Percentiles rank a stretch among this genome's conserved stretches.
These are phyloP conservation scores for Fusarium virguliforme DNA, from an alignment of 2,329 filamentous ascomycete genomes.

Conservation along the genomic window DNA sequence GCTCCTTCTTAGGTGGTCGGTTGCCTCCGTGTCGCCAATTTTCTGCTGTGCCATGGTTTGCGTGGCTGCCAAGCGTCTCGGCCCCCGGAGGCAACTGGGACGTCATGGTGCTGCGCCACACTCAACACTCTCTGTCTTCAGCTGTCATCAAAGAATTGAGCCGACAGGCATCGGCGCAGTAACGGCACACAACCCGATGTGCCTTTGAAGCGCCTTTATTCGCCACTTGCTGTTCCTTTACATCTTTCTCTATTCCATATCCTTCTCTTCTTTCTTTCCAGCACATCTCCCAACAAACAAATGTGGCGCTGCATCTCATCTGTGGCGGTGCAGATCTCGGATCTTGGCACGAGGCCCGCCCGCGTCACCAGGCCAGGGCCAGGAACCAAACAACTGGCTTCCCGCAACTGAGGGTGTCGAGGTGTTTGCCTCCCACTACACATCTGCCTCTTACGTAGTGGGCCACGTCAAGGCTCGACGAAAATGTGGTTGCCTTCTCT, in stretches of 20 bases:
- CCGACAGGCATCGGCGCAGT: not conserved
- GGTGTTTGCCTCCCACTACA: constrained; percentile 5
- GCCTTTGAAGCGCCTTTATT: not conserved
- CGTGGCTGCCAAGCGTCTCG: constrained; percentile 44
- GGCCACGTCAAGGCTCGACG: constrained; percentile 10
- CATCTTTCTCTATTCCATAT: not conserved
- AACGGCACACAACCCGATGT: not conserved
- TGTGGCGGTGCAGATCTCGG: constrained; percentile 18
- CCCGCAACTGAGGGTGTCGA: not conserved
- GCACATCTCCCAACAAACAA: not conserved
- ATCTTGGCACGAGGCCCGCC: constrained; percentile 15
- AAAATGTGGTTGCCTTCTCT: not conserved
- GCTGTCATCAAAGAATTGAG: not conserved
- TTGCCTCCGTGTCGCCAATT: constrained; percentile 36
- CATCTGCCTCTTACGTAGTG: constrained; percentile 11
- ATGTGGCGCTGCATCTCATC: not conserved
- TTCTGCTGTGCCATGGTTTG: constrained; percentile 30
- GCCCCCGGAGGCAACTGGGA: constrained; percentile 32
- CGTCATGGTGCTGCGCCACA: constrained; percentile 39
- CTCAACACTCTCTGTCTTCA: constrained; percentile 7
- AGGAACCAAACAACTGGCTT: constrained; percentile 14
- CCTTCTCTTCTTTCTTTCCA: not conserved
- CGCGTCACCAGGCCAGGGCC: constrained; percentile 14
- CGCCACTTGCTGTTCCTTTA: not conserved
- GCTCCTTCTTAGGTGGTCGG: constrained; percentile 35